Evolutionary conservation across 2,329 filamentous ascomycete species (phyloP), one percentile per base, ranked within the genome.

Genomic region (Fusarium burgessii): DNA sequence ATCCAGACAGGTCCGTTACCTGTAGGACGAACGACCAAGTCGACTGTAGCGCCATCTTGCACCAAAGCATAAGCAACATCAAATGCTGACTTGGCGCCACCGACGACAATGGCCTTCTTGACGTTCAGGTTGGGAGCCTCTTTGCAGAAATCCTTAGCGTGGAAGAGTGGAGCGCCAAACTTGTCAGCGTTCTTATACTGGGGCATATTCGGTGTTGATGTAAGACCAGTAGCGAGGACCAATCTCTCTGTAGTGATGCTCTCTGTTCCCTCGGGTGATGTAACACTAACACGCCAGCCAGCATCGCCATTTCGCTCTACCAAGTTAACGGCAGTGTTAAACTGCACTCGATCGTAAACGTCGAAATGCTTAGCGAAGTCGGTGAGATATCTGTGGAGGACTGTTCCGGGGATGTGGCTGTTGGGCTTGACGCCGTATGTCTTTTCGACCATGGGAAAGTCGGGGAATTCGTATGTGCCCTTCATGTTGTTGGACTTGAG

Each of bases 401-500:
- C 73, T 8, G 76, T 65, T 1, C 77, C 82, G 0, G 82, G 80
- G 10, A 84, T 82, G 42, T 84, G 80, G 17, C 68, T 49, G 11
- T 72, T 70, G 6, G 75, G 64, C 36, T 77, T 76, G 17, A 84
- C 76, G 3, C 79, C 81, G 66, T 85, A 88, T 1, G 77, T 81
- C 5, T 81, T 81, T 32, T 80, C 78, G 12, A 80, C 76, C 88
- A 92, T 89, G 8, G 89, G 88, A 62, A 89, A 90, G 68, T 91
- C 90, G 10, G 85, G 85, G 68, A 85, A 91, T 74, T 92, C 90
- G 72, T 90, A 91, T 2, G 86, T 87, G 23, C 89, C 89, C 11
- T 86, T 77, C 76, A 90, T 82, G 70, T 92, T 92, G 78, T 92
- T 92, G 6, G 88, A 86, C 63, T 88, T 88, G 46, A 92, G 82